Conservation (phyloP, 768 basidiomycete species). For the Lentinula lateritia region DNA sequence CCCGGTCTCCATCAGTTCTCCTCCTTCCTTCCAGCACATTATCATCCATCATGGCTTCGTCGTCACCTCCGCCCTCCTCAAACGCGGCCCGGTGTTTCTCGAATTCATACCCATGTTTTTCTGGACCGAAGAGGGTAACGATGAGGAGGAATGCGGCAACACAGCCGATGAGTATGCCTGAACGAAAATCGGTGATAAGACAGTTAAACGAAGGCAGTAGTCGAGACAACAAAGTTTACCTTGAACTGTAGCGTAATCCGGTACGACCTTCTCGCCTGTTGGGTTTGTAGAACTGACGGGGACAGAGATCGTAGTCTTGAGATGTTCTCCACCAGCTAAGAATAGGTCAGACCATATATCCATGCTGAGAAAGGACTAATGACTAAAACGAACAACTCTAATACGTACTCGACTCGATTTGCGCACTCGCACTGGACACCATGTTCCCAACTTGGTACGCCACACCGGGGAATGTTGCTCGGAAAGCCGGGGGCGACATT, state of each 20-base stretch:
- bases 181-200: background rate
- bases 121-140: constrained; percentile 73
- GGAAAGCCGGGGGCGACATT: constrained; percentile 83
- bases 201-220: background rate
- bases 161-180: constrained; percentile 69
- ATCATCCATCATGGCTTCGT: constrained; percentile 14
- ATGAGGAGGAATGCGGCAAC: constrained; percentile 75
- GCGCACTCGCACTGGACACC: constrained; percentile 69
- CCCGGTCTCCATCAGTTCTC: background rate
- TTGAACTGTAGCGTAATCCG: constrained; percentile 76
- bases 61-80: constrained; percentile 66
- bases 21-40: constrained; percentile 12
- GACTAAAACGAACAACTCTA: background rate
- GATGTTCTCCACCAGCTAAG: constrained; percentile 48
- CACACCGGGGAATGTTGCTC: constrained; percentile 83
- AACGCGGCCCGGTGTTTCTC: constrained; percentile 78
- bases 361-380: background rate
- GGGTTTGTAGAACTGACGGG: constrained; percentile 20
- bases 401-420: constrained; percentile 58
- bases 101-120: constrained; percentile 75
- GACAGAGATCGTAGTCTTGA: constrained; percentile 40
- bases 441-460: constrained; percentile 82
- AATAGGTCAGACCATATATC: background rate
- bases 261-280: constrained; percentile 28
- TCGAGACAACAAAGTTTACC: constrained; percentile 25